Evolutionary conservation across 768 basidiomycete species (phyloP), one percentile per base, ranked within the genome.

Genomic region (Calocybe gangraenosa): DNA sequence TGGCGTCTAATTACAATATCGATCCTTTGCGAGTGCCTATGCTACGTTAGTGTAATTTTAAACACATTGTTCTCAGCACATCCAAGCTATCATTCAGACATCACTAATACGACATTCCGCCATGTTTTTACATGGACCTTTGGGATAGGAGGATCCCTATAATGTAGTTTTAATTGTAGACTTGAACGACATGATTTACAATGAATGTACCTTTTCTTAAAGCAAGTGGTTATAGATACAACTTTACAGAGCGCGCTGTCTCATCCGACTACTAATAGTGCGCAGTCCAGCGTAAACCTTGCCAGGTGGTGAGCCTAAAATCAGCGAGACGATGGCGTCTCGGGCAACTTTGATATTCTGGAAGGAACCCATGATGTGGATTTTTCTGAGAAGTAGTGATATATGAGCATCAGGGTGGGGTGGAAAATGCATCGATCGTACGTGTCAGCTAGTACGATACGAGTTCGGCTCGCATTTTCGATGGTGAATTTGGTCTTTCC

Each of bases 401-500:
- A n/a, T 34, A 47, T 45, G 42, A 42, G 51, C 15, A 43, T 41
- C 31, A 6, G 14, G 11, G 15, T 13, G n/a, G n/a, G 6, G 13
- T 32, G 31, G 17, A 9, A 42, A 18, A 28, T 5, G 38, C 3
- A 34, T 22, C 20, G 19, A 44, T 79, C 88, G 44, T 59, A 94
- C 94, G 92, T 93, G 62, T 99, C 96, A 9, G 96, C 96, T 33
- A 99, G 81, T 37, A 99, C 91, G 46, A 99, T 97, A n/a, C 96
- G 86, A 20, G 96, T 99, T 46, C 95, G 79, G 54, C 86, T 94
- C 2, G 93, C 80, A 58, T 98, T 99, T 71, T 99, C 96, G 44
- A 99, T 98, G 1, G 94, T 93, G 64, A 97, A 98, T 63, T 96
- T 94, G 9, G 94, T 97, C 70, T 97, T 97, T 35, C 96, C 96